A percentile compares a stretch with the other conserved stretches of the same genome.
Evolutionary conservation across 2,329 filamentous ascomycete genomes (phyloP).

Genomic region (Colletotrichum chlorophyti): DNA sequence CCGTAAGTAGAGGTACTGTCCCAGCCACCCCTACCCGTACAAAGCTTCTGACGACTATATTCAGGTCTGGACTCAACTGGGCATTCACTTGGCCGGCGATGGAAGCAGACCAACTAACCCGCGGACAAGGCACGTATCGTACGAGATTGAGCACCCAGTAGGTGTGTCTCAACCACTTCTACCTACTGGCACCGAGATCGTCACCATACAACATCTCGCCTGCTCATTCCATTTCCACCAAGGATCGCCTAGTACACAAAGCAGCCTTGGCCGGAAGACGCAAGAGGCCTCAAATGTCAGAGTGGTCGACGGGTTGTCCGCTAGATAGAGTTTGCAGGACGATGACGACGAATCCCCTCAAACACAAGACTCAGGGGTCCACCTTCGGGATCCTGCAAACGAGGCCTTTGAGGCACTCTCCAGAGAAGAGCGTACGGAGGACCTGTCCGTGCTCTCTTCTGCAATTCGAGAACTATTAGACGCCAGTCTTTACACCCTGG

Average conservation of each 20-base stretch:
- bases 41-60: neutral
- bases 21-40: too few relatives aligned
- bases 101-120: neutral
- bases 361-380: conserved; percentile 16
- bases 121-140: conserved; percentile 33
- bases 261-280: too few relatives aligned
- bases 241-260: neutral
- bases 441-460: neutral
- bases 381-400: neutral
- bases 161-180: conserved; percentile 38
- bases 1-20: too few relatives aligned
- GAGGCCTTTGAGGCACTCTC: too few relatives aligned
- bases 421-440: neutral
- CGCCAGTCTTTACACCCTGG: conserved; percentile 14
- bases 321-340: neutral
- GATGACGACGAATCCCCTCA: neutral
- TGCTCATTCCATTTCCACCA: conserved; percentile 17
- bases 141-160: conserved; percentile 45
- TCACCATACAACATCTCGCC: conserved; percentile 33
- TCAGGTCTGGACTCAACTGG: conserved; percentile 25
- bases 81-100: conserved; percentile 2
- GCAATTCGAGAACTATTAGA: neutral
- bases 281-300: too few relatives aligned
- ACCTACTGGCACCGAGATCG: conserved; percentile 34
- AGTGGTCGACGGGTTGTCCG: neutral